phyloP scores from a whole-genome alignment of 2,329 filamentous ascomycete species.

The Acrodontium crateriforme region DNA sequence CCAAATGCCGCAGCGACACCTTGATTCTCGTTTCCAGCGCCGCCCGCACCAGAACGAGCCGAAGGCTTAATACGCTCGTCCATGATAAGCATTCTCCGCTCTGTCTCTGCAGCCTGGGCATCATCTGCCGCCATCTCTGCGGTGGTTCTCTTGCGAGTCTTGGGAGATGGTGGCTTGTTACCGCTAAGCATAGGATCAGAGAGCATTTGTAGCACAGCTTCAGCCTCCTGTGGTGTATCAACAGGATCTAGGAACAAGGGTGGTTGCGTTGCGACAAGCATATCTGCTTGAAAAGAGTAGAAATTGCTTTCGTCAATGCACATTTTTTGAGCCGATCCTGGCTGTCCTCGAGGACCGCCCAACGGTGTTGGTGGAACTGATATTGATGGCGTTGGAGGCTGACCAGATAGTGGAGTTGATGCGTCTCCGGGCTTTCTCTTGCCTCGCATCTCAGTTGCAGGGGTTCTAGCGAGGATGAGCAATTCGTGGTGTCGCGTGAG shows the following conservation, averaged over 20 bases:
- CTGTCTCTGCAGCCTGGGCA: slow-evolving; percentile 73
- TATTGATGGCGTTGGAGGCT: slow-evolving; percentile 18
- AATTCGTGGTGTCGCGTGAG: slow-evolving; percentile 65
- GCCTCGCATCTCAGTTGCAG: slow-evolving; percentile 36
- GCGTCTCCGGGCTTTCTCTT: slow-evolving; percentile 44
- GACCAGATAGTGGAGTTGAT: too few relatives aligned
- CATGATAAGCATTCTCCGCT: slow-evolving; percentile 83
- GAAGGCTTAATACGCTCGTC: slow-evolving; percentile 65
- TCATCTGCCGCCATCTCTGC: slow-evolving; percentile 94
- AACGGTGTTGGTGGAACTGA: slow-evolving; percentile 48
- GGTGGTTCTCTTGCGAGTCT: slow-evolving; percentile 81
- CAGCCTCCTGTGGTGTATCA: slow-evolving; percentile 52
- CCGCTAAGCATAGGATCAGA: slow-evolving; percentile 68
- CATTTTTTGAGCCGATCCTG: slow-evolving; percentile 60
- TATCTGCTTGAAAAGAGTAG: slow-evolving; percentile 59
- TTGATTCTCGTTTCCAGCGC: slow-evolving; percentile 60
- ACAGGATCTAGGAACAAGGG: slow-evolving; percentile 68
- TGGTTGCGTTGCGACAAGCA: slow-evolving; percentile 59
- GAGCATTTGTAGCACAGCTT: slow-evolving; percentile 56
- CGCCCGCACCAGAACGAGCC: slow-evolving; percentile 40
- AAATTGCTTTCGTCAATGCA: slow-evolving; percentile 63
- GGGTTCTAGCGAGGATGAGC: slow-evolving; percentile 59
- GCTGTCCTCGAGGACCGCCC: slow-evolving; percentile 43
- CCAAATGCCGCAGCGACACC: slow-evolving; percentile 56
- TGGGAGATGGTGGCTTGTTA: slow-evolving; percentile 64